Evolutionary conservation across 192 early-diverging fungal genomes (phyloP), one percentile per base, ranked within the genome.

Genomic region (Backusella morwellensis): DNA sequence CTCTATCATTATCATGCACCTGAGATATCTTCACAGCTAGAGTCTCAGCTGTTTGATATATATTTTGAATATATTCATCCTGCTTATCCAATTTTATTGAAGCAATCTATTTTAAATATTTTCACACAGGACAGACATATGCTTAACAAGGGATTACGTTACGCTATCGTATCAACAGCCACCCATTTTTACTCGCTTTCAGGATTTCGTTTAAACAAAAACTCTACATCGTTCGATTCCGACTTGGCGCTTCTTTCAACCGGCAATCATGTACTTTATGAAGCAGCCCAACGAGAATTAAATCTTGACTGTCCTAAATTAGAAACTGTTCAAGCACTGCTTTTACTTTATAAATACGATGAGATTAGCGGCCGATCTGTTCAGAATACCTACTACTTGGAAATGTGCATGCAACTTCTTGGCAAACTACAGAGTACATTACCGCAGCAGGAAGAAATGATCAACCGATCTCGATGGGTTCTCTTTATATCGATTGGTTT

Each of bases 61-160:
- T 74, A 74, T 74, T 74, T 74, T 63, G 73, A 74, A 63, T 26
- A 40, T 6, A 35, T 74, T 15, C 54, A 74, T 21, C 73, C 73
- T 38, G 50, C 54, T 26, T 74, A 74, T 63, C 73, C 73, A 29
- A 59, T 74, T 11, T n/a, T 74, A 36, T 38, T 59, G 8, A 59
- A 66, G 35, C 32, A 74, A 21, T 66, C 73, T 5, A 41, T 63
- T 38, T 36, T 74, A 21, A 35, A 66, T 21, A 52, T 74, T 36
- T 40, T 63, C 15, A 29, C 34, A 29, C 50, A 74, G 36, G 59
- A 74, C 63, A 52, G 73, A 74, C 54, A 36, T 26, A 36, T 63
- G 54, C 34, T 74, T 6, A 36, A 32, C 9, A 63, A 68, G 12
- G 75, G 41, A 19, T 40, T 75, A 56, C 67, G 67, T 44, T 75